These are phyloP conservation scores for Neurospora sp. DNA, from an alignment of 495 filamentous ascomycete species.

Conservation along the genomic window DNA sequence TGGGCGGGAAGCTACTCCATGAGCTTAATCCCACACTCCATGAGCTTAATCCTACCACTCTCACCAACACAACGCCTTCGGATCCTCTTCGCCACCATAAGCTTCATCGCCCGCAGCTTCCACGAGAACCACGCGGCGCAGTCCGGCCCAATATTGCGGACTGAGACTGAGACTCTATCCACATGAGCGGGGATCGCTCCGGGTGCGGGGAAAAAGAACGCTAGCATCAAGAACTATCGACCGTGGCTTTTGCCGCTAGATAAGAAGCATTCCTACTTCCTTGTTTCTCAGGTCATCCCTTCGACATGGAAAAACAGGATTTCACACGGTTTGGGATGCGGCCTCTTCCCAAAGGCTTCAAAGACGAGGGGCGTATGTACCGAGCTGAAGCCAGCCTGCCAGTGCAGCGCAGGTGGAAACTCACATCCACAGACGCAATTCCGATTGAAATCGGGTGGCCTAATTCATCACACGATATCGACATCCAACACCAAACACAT, in stretches of 20 bases:
- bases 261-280: not conserved
- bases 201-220: not conserved
- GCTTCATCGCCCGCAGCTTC: not conserved
- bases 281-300: not conserved
- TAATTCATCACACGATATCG: not conserved
- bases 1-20: not conserved
- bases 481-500: not conserved
- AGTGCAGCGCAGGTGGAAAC: not conserved
- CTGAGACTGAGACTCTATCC: not conserved
- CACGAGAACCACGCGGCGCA: not conserved
- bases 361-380: not conserved
- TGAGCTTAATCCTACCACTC: not conserved
- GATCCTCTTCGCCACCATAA: not conserved
- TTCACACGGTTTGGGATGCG: not conserved
- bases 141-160: not conserved
- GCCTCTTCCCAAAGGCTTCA: not conserved
- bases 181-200: not conserved
- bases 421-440: not conserved
- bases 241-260: not conserved
- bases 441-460: not conserved
- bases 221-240: not conserved
- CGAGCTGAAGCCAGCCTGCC: not conserved
- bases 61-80: not conserved
- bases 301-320: not conserved
- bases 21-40: not conserved